Percentiles rank a stretch among this genome's conserved stretches.
phyloP scores from a whole-genome alignment of 768 basidiomycete species.

The Xerocomellus intermedius region DNA sequence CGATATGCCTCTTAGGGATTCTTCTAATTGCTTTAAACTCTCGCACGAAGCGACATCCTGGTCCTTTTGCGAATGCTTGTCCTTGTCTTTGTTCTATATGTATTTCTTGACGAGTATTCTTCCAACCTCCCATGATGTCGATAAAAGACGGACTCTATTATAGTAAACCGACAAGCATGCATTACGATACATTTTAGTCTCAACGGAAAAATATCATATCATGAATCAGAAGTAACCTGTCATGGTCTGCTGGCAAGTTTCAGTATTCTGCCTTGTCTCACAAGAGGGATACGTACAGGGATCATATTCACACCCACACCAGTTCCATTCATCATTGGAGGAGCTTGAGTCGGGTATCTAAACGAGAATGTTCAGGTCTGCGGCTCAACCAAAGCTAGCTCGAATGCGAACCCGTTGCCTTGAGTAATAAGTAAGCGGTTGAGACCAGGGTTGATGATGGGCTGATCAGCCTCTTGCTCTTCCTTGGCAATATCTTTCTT shows the following conservation, averaged over 20 bases:
- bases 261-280: not conserved
- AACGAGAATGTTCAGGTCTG: conserved; percentile 6
- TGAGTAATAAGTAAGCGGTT: conserved; percentile 68
- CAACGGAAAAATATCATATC: conserved; percentile 1
- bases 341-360: conserved; percentile 64
- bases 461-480: conserved; percentile 79
- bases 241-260: conserved; percentile 44
- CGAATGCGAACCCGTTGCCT: conserved; percentile 52
- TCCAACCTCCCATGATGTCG: not conserved
- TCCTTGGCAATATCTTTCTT: conserved; percentile 89
- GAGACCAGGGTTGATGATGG: conserved; percentile 85
- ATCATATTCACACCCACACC: conserved; percentile 49
- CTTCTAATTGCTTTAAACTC: conserved; percentile 20
- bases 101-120: conserved; percentile 14
- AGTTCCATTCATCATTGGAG: conserved; percentile 56
- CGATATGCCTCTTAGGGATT: conserved; percentile 18
- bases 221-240: conserved; percentile 53
- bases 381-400: not conserved
- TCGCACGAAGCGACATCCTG: not conserved
- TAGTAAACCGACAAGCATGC: conserved; percentile 19
- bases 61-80: not conserved
- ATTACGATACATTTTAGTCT: conserved; percentile 27
- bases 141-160: conserved; percentile 24
- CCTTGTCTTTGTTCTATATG: not conserved
- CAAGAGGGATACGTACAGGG: conserved; percentile 46